A percentile compares a stretch with the other conserved stretches of the same genome.
Conservation (phyloP, 2,329 filamentous ascomycete genomes). For the Exserohilum rostratum region DNA sequence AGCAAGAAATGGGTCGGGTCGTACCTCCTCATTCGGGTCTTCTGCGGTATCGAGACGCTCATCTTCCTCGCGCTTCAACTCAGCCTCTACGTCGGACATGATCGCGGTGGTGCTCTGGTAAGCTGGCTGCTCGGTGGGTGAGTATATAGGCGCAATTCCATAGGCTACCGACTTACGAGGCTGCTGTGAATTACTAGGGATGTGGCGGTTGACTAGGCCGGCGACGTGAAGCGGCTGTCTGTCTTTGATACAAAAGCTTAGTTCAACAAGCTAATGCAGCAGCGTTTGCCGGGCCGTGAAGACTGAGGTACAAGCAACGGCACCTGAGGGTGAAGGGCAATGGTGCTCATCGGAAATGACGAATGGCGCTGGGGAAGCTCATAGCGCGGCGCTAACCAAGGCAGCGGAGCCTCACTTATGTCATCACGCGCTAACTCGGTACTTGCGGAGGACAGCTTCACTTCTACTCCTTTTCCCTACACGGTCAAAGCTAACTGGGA, state of each 20-base stretch:
- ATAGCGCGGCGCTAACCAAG: constrained; percentile 22
- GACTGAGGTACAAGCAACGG: constrained; percentile 15
- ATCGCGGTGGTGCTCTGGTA: neutral
- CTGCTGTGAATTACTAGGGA: constrained; percentile 12
- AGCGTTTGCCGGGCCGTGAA: constrained; percentile 8
- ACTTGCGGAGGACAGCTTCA: neutral
- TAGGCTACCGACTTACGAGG: constrained; percentile 19
- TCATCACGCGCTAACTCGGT: constrained; percentile 5
- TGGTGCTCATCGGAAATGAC: constrained; percentile 27
- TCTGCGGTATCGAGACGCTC: constrained; percentile 44
- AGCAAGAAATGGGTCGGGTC: constrained; percentile 3
- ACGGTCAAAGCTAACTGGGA: neutral
- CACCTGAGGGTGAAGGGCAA: constrained; percentile 20
- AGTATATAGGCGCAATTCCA: neutral
- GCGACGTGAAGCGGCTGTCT: neutral
- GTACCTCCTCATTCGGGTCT: constrained; percentile 46
- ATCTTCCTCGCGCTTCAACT: constrained; percentile 40
- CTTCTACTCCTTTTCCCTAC: neutral
- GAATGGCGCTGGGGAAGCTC: constrained; percentile 21
- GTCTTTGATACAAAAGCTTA: neutral
- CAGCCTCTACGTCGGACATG: constrained; percentile 42
- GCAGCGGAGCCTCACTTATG: constrained; percentile 24
- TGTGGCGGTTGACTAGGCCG: constrained; percentile 3
- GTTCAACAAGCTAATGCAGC: constrained; percentile 14
- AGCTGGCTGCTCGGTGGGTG: constrained; percentile 1